Conservation (phyloP, 192 early-diverging fungal species). For the Paraglomus occultum region DNA sequence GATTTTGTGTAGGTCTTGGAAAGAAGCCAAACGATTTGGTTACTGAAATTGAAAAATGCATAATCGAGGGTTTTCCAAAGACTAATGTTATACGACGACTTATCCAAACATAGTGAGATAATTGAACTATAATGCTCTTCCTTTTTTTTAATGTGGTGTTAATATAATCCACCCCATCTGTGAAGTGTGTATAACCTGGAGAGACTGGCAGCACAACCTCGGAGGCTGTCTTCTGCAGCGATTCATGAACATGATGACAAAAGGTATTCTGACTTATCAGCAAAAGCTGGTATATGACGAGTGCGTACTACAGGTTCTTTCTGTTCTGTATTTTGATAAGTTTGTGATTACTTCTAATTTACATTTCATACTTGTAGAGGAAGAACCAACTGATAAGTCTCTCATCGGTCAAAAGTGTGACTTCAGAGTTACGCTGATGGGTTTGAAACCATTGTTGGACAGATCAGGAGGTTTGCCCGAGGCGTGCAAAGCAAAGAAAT, state of each 20-base stretch:
- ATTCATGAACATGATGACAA: slow-evolving; percentile 22
- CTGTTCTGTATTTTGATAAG: background rate
- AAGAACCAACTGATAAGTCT: slow-evolving; percentile 21
- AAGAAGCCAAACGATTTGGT: slow-evolving; percentile 16
- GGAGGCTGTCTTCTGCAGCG: slow-evolving; percentile 13
- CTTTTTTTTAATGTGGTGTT: background rate
- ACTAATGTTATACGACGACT: slow-evolving; percentile 15
- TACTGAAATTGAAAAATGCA: slow-evolving; percentile 25
- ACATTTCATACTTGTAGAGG: slow-evolving; percentile 18
- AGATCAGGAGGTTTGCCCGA: slow-evolving; percentile 25
- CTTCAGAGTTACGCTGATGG: slow-evolving; percentile 19
- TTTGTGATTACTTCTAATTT: slow-evolving; percentile 16
- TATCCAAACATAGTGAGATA: slow-evolving; percentile 18
- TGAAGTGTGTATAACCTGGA: slow-evolving; percentile 22
- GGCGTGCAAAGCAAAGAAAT: slow-evolving; percentile 19
- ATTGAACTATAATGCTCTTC: background rate
- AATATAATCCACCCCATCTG: background rate
- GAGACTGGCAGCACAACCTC: slow-evolving; percentile 1
- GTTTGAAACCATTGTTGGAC: slow-evolving; percentile 16
- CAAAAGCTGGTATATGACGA: slow-evolving; percentile 22
- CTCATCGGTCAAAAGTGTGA: slow-evolving; percentile 22
- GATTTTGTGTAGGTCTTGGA: slow-evolving; percentile 6
- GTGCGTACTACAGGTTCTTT: background rate
- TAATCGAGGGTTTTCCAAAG: slow-evolving; percentile 15
- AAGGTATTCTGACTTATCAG: slow-evolving; percentile 17